These are phyloP conservation scores for Medicago arabica DNA, from an alignment of 306 rosid species.

Conservation along the genomic window DNA sequence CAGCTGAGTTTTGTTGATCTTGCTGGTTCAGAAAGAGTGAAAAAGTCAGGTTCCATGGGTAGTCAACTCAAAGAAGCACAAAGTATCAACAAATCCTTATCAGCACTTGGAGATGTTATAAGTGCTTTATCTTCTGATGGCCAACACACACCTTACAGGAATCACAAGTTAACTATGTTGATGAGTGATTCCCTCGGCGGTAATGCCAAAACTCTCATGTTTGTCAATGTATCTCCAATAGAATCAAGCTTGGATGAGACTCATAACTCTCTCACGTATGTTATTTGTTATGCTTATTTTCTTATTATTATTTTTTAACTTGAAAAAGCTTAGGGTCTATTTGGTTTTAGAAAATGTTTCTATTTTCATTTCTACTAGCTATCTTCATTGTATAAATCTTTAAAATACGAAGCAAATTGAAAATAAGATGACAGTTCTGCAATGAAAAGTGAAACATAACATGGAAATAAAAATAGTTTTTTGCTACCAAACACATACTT, in stretches of 20 bases:
- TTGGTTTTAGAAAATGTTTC: background rate
- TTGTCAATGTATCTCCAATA: constrained; percentile 90
- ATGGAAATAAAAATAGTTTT: too few relatives aligned
- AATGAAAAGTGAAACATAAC: too few relatives aligned
- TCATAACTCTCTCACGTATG: constrained; percentile 88
- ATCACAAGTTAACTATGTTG: constrained; percentile 92
- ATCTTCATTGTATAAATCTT: too few relatives aligned
- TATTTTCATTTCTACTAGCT: background rate
- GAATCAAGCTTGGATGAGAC: constrained; percentile 94
- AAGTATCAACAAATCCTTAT: constrained; percentile 93
- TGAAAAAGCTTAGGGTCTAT: background rate
- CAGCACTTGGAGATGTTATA: constrained; percentile 95
- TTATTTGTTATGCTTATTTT: constrained; percentile 21
- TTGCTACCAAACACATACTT: too few relatives aligned
- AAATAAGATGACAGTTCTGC: too few relatives aligned
- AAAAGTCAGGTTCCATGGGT: constrained; percentile 91
- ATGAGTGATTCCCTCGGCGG: constrained; percentile 99
- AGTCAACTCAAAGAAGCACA: constrained; percentile 95
- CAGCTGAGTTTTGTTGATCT: constrained; percentile 99
- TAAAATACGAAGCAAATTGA: too few relatives aligned
- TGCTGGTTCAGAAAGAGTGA: constrained; percentile 96
- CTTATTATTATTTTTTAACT: constrained; percentile 9
- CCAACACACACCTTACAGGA: constrained; percentile 92
- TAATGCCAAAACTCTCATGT: constrained; percentile 96
- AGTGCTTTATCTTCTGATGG: constrained; percentile 80